phyloP scores from a whole-genome alignment of 306 rosid species.

The Vigna trinervia region DNA sequence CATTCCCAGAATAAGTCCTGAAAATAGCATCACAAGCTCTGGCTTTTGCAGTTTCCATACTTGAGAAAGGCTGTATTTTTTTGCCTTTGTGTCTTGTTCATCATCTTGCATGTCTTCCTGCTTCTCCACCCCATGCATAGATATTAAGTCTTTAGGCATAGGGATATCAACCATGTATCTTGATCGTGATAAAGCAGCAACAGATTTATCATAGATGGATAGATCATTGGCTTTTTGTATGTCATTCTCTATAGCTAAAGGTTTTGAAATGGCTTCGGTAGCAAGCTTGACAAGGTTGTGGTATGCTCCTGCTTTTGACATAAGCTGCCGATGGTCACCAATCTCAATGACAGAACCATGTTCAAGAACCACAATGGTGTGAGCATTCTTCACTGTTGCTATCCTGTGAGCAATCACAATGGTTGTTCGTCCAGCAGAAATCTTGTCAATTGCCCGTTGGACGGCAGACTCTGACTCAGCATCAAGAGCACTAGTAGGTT shows the following conservation, averaged over 20 bases:
- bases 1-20: constrained; percentile 77
- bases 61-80: constrained; percentile 57
- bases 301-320: constrained; percentile 73
- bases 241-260: constrained; percentile 42
- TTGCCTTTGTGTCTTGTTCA: constrained; percentile 42
- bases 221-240: constrained; percentile 40
- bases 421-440: constrained; percentile 76
- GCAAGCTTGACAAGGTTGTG: constrained; percentile 82
- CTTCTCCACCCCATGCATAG: constrained; percentile 43
- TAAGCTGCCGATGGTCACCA: constrained; percentile 79
- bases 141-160: constrained; percentile 34
- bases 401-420: constrained; percentile 88
- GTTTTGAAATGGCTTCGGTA: constrained; percentile 57
- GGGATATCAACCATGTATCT: constrained; percentile 40
- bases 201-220: constrained; percentile 48
- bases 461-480: constrained; percentile 79
- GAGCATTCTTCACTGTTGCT: constrained; percentile 74
- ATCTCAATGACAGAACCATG: constrained; percentile 73
- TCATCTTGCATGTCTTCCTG: constrained; percentile 52
- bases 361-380: constrained; percentile 80
- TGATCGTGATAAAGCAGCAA: constrained; percentile 49
- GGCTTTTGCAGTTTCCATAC: constrained; percentile 80
- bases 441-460: constrained; percentile 84
- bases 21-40: constrained; percentile 57
- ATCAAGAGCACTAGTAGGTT: constrained; percentile 95